Percentiles rank a stretch among this genome's conserved stretches.
These are phyloP conservation scores for Spathaspora sp. DNA, from an alignment of 1,139 yeast genomes.

Conservation along the genomic window DNA sequence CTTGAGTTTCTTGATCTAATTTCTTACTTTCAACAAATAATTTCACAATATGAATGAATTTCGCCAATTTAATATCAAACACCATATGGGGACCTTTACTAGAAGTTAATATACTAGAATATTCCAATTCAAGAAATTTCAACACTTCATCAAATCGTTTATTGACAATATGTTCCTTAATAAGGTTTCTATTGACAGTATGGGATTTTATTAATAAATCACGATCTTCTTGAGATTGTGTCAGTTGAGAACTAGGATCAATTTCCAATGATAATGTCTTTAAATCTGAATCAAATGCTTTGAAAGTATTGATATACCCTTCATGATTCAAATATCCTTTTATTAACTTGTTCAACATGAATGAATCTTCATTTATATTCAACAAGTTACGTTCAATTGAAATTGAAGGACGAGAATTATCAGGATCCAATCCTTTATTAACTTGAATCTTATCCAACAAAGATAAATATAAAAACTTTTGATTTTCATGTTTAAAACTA, in stretches of 20 bases:
- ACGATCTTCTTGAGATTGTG: slow-evolving; percentile 13
- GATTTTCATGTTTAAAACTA: slow-evolving; percentile 31
- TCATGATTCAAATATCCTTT: slow-evolving; percentile 69
- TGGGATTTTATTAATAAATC: slow-evolving; percentile 28
- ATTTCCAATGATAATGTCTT: slow-evolving; percentile 35
- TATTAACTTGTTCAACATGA: slow-evolving; percentile 54
- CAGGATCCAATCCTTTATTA: neutral
- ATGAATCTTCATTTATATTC: slow-evolving; percentile 27
- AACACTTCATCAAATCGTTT: slow-evolving; percentile 53
- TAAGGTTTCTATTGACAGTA: slow-evolving; percentile 49
- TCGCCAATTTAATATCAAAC: slow-evolving; percentile 55
- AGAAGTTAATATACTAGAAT: slow-evolving; percentile 43
- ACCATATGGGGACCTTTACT: slow-evolving; percentile 36
- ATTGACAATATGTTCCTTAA: slow-evolving; percentile 44
- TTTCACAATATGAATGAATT: slow-evolving; percentile 39
- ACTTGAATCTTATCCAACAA: slow-evolving; percentile 12
- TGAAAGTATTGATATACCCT: slow-evolving; percentile 69
- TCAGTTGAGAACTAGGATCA: slow-evolving; percentile 12
- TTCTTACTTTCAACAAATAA: slow-evolving; percentile 20
- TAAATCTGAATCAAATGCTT: slow-evolving; percentile 49
- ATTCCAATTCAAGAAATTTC: slow-evolving; percentile 39
- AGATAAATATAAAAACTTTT: slow-evolving; percentile 15
- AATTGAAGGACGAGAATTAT: neutral
- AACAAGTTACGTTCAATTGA: slow-evolving; percentile 23
- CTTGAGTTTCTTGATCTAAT: slow-evolving; percentile 11